phyloP scores from a whole-genome alignment of 306 rosid genomes.

The Malus orientalis region DNA sequence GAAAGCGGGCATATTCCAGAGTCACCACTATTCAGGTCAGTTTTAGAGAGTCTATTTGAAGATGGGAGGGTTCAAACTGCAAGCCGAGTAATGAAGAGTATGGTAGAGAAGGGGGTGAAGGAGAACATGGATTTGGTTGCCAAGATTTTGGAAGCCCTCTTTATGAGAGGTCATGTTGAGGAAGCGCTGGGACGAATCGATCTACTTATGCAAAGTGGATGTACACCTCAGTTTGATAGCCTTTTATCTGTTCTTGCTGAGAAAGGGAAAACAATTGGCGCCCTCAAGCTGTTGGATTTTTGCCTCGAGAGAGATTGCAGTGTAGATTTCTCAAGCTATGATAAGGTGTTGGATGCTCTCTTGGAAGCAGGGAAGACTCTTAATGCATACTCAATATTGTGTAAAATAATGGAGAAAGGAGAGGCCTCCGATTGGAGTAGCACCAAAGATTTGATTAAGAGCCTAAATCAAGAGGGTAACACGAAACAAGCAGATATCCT shows the following conservation, averaged over 20 bases:
- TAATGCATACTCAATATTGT: slow-evolving; percentile 73
- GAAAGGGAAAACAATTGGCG: slow-evolving; percentile 83
- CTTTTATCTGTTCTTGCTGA: slow-evolving; percentile 63
- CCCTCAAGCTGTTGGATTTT: slow-evolving; percentile 78
- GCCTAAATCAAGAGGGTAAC: slow-evolving; percentile 81
- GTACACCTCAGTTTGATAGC: slow-evolving; percentile 48
- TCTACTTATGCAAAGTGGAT: slow-evolving; percentile 50
- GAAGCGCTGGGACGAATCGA: slow-evolving; percentile 81
- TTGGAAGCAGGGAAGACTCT: slow-evolving; percentile 72
- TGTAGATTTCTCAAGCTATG: slow-evolving; percentile 58
- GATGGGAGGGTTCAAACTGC: slow-evolving; percentile 93
- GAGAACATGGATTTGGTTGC: slow-evolving; percentile 81
- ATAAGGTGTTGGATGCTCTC: slow-evolving; percentile 75
- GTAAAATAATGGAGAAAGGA: slow-evolving; percentile 80
- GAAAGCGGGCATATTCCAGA: slow-evolving; percentile 76
- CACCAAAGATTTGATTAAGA: slow-evolving; percentile 54
- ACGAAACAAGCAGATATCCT: slow-evolving; percentile 91
- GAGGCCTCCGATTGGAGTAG: slow-evolving; percentile 59
- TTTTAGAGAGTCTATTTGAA: slow-evolving; percentile 67
- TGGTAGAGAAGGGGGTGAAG: slow-evolving; percentile 82
- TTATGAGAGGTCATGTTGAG: slow-evolving; percentile 84
- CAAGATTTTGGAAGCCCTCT: slow-evolving; percentile 77
- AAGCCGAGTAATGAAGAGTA: slow-evolving; percentile 80
- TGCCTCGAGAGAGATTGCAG: slow-evolving; percentile 62
- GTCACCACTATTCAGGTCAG: slow-evolving; percentile 54